Conservation (phyloP, 73 alveolate genomes). For the Durusdinium trenchii region DNA sequence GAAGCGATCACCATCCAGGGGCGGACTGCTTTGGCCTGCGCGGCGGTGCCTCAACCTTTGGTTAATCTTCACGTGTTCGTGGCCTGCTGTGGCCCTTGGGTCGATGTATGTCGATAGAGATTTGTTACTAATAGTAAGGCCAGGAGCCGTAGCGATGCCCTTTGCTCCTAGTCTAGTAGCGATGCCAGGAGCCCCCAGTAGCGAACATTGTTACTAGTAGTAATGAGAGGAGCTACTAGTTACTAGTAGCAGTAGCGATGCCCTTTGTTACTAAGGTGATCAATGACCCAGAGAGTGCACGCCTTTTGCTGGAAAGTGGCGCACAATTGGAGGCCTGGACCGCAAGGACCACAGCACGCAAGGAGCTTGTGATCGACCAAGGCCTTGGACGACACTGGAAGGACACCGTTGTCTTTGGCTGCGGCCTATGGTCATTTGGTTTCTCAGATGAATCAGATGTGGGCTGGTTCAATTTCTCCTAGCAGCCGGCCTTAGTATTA, state of each 20-base stretch:
- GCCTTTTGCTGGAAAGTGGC: constrained; percentile 50
- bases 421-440: constrained; percentile 75
- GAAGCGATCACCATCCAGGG: constrained; percentile 85
- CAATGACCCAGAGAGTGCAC: constrained; percentile 62
- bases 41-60: constrained; percentile 54
- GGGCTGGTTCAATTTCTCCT: not conserved
- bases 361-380: not conserved
- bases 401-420: constrained; percentile 77
- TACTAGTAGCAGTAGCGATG: not conserved
- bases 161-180: too few species aligned
- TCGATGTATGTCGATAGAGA: too few species aligned
- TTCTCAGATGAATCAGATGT: not conserved
- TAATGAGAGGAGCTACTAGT: not conserved
- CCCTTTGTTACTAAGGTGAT: constrained; percentile 22
- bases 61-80: too few species aligned
- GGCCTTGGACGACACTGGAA: constrained; percentile 71
- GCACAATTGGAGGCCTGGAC: constrained; percentile 55
- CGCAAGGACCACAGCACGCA: too few species aligned
- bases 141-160: too few species aligned
- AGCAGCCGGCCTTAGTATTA: too few species aligned
- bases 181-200: too few species aligned
- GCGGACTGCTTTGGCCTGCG: constrained; percentile 89
- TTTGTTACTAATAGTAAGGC: too few species aligned
- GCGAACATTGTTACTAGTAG: too few species aligned
- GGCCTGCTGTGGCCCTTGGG: too few species aligned